These are phyloP conservation scores for Trametes sanguinea DNA, from an alignment of 768 basidiomycete species.

Conservation along the genomic window DNA sequence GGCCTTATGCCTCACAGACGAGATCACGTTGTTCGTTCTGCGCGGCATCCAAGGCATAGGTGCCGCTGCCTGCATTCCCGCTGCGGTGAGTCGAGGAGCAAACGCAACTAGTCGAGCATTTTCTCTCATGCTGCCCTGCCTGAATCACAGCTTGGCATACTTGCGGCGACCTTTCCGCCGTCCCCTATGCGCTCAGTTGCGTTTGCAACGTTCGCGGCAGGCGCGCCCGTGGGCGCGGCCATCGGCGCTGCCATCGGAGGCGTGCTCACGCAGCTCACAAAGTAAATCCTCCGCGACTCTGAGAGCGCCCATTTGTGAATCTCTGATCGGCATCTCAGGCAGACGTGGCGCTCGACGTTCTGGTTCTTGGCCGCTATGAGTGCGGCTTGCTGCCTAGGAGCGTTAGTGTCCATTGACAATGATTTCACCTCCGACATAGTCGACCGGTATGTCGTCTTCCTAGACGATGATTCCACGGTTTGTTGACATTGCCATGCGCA, in stretches of 20 bases:
- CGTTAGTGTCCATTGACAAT: slow-evolving; percentile 57
- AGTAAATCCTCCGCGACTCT: slow-evolving; percentile 30
- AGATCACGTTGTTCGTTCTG: slow-evolving; percentile 61
- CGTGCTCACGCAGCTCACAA: slow-evolving; percentile 58
- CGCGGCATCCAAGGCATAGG: slow-evolving; percentile 84
- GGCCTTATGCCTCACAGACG: no score
- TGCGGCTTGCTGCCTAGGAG: slow-evolving; percentile 52
- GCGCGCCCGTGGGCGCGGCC: slow-evolving; percentile 78
- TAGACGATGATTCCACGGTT: background rate
- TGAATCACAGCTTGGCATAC: slow-evolving; percentile 56
- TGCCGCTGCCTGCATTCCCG: slow-evolving; percentile 72
- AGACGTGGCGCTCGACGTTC: slow-evolving; percentile 69
- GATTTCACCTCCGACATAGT: slow-evolving; percentile 44
- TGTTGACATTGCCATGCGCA: background rate
- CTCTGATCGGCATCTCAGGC: background rate
- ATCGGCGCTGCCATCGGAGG: slow-evolving; percentile 74
- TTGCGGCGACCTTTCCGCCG: slow-evolving; percentile 76
- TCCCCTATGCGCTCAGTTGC: slow-evolving; percentile 70
- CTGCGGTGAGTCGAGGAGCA: slow-evolving; percentile 47
- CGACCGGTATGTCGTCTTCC: slow-evolving; percentile 23
- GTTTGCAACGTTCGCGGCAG: slow-evolving; percentile 83
- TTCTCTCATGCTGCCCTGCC: slow-evolving; percentile 19
- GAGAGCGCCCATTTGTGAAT: background rate
- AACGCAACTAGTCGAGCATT: no score
- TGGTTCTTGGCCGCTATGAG: slow-evolving; percentile 63